These are phyloP conservation scores for Atkinsonella hypoxylon DNA, from an alignment of 2,329 filamentous ascomycete species.

Conservation along the genomic window DNA sequence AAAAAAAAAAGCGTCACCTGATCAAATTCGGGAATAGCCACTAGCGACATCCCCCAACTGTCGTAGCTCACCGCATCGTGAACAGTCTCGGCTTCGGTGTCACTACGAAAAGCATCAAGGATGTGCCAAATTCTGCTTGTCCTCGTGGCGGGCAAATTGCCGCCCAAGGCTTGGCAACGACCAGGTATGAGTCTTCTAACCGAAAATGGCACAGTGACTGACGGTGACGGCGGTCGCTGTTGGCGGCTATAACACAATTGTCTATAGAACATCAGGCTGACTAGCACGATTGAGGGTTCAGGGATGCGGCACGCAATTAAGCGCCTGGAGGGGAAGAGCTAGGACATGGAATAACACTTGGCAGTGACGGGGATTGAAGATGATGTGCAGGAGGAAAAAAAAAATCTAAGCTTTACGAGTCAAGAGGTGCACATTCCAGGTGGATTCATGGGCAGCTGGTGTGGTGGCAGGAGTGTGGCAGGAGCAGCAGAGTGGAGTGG, in stretches of 20 bases:
- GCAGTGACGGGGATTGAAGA: slow-evolving; percentile 1
- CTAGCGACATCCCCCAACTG: neutral
- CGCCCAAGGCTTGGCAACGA: slow-evolving; percentile 5
- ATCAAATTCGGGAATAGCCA: neutral
- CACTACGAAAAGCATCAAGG: neutral
- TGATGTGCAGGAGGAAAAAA: slow-evolving; percentile 4
- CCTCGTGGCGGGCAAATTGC: slow-evolving; percentile 4
- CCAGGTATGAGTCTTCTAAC: slow-evolving; percentile 1
- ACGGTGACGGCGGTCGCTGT: neutral
- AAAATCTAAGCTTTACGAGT: slow-evolving; percentile 3
- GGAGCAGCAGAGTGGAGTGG: too few relatives aligned
- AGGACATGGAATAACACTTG: neutral
- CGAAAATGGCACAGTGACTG: neutral
- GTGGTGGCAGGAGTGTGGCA: neutral
- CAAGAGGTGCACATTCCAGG: slow-evolving; percentile 3
- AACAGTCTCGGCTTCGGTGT: slow-evolving; percentile 2
- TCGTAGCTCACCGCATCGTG: slow-evolving; percentile 6
- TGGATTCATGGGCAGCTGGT: neutral
- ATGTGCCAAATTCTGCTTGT: slow-evolving; percentile 5
- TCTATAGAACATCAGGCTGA: neutral
- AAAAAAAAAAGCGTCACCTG: neutral
- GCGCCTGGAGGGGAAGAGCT: neutral
- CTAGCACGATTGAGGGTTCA: neutral
- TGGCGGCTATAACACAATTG: slow-evolving; percentile 1
- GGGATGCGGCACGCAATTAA: neutral